Conservation (phyloP, 495 filamentous ascomycete species). For the Penicillium goetzii region DNA sequence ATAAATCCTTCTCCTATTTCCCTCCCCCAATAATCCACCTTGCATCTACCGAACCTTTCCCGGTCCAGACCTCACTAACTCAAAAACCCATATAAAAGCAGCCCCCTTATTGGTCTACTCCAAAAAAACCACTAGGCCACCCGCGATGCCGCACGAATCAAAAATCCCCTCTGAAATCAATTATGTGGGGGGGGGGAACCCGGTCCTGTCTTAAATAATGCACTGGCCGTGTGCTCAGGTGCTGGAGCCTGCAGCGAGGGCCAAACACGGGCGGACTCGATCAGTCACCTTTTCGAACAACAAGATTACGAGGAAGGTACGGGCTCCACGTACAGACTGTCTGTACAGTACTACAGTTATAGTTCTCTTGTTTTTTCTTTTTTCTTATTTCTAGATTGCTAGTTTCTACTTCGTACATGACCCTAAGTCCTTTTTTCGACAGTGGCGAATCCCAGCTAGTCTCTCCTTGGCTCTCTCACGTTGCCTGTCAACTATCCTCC, state of each 20-base stretch:
- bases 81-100: conserved; percentile 9
- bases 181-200: conserved; percentile 27
- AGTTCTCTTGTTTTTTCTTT: neutral
- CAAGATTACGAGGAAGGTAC: neutral
- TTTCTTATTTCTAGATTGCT: conserved; percentile 5
- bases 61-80: conserved; percentile 27
- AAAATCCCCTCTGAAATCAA: conserved; percentile 12
- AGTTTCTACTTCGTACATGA: conserved; percentile 1
- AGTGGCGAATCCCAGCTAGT: conserved; percentile 4
- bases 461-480: conserved; percentile 9
- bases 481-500: conserved; percentile 29
- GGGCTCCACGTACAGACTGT: neutral
- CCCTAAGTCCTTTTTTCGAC: neutral
- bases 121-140: conserved; percentile 19
- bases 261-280: conserved; percentile 26
- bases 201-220: conserved; percentile 33
- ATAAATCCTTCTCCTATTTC: neutral
- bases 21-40: conserved; percentile 16
- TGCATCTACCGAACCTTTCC: conserved; percentile 30
- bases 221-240: conserved; percentile 40
- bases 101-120: conserved; percentile 15
- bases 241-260: conserved; percentile 26
- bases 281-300: conserved; percentile 22
- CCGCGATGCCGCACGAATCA: conserved; percentile 30
- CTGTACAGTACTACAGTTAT: neutral